phyloP scores from a whole-genome alignment of 1,139 yeast genomes.

The Candida tunisiensis region DNA sequence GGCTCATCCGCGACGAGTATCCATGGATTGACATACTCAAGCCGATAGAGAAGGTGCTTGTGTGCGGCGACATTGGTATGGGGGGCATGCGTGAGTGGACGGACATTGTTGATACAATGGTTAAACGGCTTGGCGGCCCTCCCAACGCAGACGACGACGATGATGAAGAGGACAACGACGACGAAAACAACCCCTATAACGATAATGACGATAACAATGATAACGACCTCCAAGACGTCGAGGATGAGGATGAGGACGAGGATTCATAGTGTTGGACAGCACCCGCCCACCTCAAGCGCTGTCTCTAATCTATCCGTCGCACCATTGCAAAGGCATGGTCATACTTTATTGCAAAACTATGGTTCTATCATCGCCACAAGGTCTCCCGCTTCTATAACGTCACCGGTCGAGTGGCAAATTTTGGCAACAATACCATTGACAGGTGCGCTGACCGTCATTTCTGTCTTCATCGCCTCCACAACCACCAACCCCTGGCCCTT shows the following conservation, averaged over 20 bases:
- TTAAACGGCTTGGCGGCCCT: conserved; percentile 26
- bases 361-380: conserved; percentile 58
- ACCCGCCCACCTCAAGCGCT: not conserved
- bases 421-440: conserved; percentile 61
- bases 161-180: conserved; percentile 23
- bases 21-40: conserved; percentile 66
- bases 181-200: conserved; percentile 10
- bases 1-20: conserved; percentile 39
- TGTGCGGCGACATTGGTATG: conserved; percentile 92
- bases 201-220: conserved; percentile 10
- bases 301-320: not conserved
- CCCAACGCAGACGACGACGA: conserved; percentile 18
- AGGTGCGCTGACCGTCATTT: conserved; percentile 73
- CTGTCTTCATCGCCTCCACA: conserved; percentile 97
- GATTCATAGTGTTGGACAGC: not conserved
- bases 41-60: conserved; percentile 87
- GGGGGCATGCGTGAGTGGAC: conserved; percentile 99
- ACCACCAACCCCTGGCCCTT: conserved; percentile 71
- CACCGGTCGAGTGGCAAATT: conserved; percentile 71
- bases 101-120: conserved; percentile 69
- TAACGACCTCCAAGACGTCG: not conserved
- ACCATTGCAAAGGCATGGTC: not conserved
- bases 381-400: conserved; percentile 94
- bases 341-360: conserved; percentile 1
- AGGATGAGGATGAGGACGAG: not conserved